Conservation (phyloP, 371 early-diverging fungal species). For the Mortierella sp. region DNA sequence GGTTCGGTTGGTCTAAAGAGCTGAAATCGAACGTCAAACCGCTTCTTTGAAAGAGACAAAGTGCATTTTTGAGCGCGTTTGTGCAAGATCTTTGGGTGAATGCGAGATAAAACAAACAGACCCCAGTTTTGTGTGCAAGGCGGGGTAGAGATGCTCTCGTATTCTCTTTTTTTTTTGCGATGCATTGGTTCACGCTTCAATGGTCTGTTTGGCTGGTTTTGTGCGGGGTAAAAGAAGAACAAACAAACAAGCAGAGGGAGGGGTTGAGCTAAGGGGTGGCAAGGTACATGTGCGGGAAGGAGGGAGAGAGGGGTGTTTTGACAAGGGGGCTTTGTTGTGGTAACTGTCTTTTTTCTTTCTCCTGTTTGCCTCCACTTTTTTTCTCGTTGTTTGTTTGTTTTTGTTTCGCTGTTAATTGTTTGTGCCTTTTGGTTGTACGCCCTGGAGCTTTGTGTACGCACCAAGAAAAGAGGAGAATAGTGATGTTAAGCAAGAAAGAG, state of each 20-base stretch:
- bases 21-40: neutral
- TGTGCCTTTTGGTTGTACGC: neutral
- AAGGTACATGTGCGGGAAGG: no score
- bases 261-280: no score
- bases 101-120: slow-evolving; percentile 5
- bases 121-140: neutral
- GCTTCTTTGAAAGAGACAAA: neutral
- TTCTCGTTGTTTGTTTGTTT: neutral
- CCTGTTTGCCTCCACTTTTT: neutral
- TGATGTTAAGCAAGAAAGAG: neutral
- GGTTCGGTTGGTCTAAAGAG: neutral
- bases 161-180: neutral
- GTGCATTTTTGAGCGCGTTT: neutral
- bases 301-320: no score
- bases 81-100: neutral
- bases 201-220: neutral
- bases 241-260: neutral
- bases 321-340: no score
- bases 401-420: no score
- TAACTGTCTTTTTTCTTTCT: no score
- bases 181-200: neutral
- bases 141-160: neutral
- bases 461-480: neutral
- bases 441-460: neutral
- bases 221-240: neutral